A percentile compares a stretch with the other conserved stretches of the same genome.
Evolutionary conservation across 495 filamentous ascomycete genomes (phyloP).

Genomic region (Penicillium soppii): DNA sequence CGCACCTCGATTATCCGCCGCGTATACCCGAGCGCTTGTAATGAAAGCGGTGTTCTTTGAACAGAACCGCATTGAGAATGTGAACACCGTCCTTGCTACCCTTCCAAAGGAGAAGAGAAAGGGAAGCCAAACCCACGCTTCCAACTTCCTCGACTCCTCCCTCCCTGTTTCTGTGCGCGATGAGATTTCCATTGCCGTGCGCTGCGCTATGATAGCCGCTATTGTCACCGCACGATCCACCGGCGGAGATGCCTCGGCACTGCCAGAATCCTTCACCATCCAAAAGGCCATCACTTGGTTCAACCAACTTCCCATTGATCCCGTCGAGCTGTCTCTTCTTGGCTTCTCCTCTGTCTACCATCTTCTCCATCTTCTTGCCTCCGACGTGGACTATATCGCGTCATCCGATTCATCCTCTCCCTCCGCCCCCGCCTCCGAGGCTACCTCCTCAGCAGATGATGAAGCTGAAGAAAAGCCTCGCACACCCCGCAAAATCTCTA

Average conservation of each 20-base stretch:
- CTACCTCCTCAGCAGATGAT: slow-evolving; percentile 29
- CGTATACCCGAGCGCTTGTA: slow-evolving; percentile 75
- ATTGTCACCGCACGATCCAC: slow-evolving; percentile 51
- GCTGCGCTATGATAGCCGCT: slow-evolving; percentile 77
- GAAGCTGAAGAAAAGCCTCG: slow-evolving; percentile 33
- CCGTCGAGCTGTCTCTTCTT: slow-evolving; percentile 63
- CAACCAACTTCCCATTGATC: slow-evolving; percentile 44
- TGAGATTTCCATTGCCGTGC: slow-evolving; percentile 70
- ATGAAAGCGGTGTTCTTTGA: slow-evolving; percentile 55
- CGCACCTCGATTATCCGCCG: slow-evolving; percentile 77
- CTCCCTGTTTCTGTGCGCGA: slow-evolving; percentile 51
- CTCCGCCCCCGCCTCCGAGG: slow-evolving; percentile 18
- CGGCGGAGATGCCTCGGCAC: slow-evolving; percentile 35
- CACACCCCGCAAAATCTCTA: slow-evolving; percentile 6
- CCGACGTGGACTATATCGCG: slow-evolving; percentile 51
- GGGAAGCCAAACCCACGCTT: slow-evolving; percentile 25
- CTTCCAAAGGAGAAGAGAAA: slow-evolving; percentile 46
- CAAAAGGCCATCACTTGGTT: slow-evolving; percentile 46
- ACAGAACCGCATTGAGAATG: slow-evolving; percentile 43
- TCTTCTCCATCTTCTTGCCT: slow-evolving; percentile 58
- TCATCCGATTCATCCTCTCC: slow-evolving; percentile 38
- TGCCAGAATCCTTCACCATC: slow-evolving; percentile 34
- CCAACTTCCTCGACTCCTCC: slow-evolving; percentile 49
- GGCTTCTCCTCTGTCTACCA: slow-evolving; percentile 75
- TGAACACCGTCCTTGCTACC: slow-evolving; percentile 47